phyloP scores from a whole-genome alignment of 495 filamentous ascomycete genomes.

The Penicillium parvum region DNA sequence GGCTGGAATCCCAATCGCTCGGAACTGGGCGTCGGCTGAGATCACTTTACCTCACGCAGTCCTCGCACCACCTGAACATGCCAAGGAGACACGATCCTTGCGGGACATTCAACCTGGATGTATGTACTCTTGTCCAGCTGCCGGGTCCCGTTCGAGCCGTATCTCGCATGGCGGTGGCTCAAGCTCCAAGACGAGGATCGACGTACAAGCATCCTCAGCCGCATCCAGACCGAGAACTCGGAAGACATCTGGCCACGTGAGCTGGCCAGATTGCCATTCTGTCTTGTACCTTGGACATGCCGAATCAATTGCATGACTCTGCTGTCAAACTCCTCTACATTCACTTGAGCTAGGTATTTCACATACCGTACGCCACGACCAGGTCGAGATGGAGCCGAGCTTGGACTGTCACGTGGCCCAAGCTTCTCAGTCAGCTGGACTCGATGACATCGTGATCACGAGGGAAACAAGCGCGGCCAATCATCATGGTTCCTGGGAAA shows the following conservation, averaged over 20 bases:
- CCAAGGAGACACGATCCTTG: slow-evolving; percentile 26
- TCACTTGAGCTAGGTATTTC: neutral
- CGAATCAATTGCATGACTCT: too few species aligned
- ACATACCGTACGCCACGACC: too few species aligned
- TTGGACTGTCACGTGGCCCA: slow-evolving; percentile 12
- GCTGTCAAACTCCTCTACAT: too few species aligned
- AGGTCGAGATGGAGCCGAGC: too few species aligned
- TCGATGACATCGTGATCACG: slow-evolving; percentile 24
- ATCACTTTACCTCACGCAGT: slow-evolving; percentile 15
- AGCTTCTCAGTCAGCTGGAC: slow-evolving; percentile 29
- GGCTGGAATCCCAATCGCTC: slow-evolving; percentile 23
- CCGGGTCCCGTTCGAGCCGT: slow-evolving; percentile 21
- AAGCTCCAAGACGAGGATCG: slow-evolving; percentile 8
- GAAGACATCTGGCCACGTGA: too few species aligned
- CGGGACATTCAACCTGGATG: too few species aligned
- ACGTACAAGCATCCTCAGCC: neutral
- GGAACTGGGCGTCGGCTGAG: slow-evolving; percentile 19
- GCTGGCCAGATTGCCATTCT: too few species aligned
- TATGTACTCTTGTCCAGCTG: slow-evolving; percentile 12
- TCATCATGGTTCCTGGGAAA: slow-evolving; percentile 18
- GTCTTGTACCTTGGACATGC: too few species aligned
- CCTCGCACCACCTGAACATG: too few species aligned
- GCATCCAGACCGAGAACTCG: neutral
- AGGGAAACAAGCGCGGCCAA: slow-evolving; percentile 10
- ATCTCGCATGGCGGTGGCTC: slow-evolving; percentile 20